phyloP scores from a whole-genome alignment of 805 yeast genomes.

The Saccharomycopsis fibuligera region DNA sequence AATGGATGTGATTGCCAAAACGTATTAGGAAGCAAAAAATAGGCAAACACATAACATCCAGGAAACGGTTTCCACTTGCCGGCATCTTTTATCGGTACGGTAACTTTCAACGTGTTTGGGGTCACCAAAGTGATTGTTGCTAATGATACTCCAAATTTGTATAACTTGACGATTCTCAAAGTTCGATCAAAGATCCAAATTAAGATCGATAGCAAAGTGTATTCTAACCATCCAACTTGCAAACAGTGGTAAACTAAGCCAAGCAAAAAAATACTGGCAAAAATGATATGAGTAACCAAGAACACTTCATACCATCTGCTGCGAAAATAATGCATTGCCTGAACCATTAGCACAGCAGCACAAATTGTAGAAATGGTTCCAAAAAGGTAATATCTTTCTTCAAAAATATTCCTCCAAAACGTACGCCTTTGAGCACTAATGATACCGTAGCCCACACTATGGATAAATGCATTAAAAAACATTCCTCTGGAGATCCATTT shows the following conservation, averaged over 20 bases:
- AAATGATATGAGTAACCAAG: slow-evolving; percentile 6
- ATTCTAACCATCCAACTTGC: slow-evolving; percentile 13
- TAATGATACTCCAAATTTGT: not conserved
- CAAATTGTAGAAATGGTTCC: slow-evolving; percentile 12
- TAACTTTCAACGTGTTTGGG: not conserved
- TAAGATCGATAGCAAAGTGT: not conserved
- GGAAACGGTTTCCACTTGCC: slow-evolving; percentile 2
- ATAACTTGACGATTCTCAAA: slow-evolving; percentile 4
- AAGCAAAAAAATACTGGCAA: slow-evolving; percentile 7
- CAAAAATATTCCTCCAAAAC: not conserved
- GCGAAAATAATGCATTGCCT: slow-evolving; percentile 11
- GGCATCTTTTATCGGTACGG: not conserved
- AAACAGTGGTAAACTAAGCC: slow-evolving; percentile 15
- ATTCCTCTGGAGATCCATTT: slow-evolving; percentile 52
- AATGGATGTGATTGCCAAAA: slow-evolving; percentile 18
- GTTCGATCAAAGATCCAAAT: slow-evolving; percentile 13
- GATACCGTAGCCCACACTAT: slow-evolving; percentile 6
- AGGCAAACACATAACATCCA: slow-evolving; percentile 14
- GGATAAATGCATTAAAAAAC: slow-evolving; percentile 23
- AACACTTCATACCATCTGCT: slow-evolving; percentile 13
- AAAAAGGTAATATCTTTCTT: slow-evolving; percentile 3
- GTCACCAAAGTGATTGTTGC: not conserved
- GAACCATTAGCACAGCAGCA: slow-evolving; percentile 3
- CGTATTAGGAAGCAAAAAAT: slow-evolving; percentile 4
- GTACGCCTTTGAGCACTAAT: not conserved